Base-by-base conservation (phyloP, 495 filamentous ascomycete species). In the Penicillium ochrochloron region DNA sequence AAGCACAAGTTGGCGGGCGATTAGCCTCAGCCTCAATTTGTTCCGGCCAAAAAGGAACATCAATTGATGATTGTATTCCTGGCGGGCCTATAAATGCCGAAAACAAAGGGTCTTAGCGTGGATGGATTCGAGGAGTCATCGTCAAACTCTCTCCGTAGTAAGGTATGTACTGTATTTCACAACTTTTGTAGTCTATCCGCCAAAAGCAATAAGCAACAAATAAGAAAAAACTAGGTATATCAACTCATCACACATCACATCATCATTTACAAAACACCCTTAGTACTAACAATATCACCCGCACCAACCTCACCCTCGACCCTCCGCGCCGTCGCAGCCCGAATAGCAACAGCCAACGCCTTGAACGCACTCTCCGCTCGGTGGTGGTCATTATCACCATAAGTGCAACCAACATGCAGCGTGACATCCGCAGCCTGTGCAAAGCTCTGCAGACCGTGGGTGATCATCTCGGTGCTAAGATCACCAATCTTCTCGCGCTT, bases 321-420 rank as follows among this genome's bases (percentile, higher is more conserved):
- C 15, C 94, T 82, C 69, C 87, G 80, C 60, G 82, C 84, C 57
- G 88, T 93, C 42, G 95, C 95, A 73, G 83, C 83, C 65, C 88
- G 80, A 25, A 95, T 82, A 5, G 95, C 95, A 55, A 95, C 87
- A 1, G 95, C 95, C 64, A 97, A 76, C 58, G 96, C 96, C 85
- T 99, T 99, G 74, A 99, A 98, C 48, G 95, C 95, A 73, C 91
- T 94, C 85, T 99, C 95, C 31, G 95, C 96, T 57, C 93, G 82
- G 76, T 98, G 95, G 77, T 99, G 95, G 77, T 99, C 96, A 77
- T 98, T 99, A 52, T 90, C 85, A 29, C 95, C 95, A 58, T 90
- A 84, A 48, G 96, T 71, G 73, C 90, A 92, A 74, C 97, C 92
- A 54, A 98, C 91, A 80, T 99, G 95, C 77, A 98, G 74, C 33